phyloP scores from a whole-genome alignment of 2,329 filamentous ascomycete genomes.

The Penicillium corylophilum region DNA sequence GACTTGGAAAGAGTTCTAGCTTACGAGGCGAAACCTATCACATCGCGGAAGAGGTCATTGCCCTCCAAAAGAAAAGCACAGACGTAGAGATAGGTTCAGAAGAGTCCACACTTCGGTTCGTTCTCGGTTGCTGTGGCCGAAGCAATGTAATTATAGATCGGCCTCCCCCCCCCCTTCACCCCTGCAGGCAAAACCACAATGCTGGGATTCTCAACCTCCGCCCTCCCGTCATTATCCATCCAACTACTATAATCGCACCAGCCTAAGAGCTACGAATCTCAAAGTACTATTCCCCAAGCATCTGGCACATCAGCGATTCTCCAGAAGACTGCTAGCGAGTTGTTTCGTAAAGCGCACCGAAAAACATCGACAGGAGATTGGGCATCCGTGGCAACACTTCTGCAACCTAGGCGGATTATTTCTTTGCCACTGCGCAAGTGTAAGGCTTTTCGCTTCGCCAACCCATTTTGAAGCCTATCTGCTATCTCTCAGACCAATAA shows the following conservation, averaged over 20 bases:
- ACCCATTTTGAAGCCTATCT: not conserved
- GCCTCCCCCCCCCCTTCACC: slow-evolving; percentile 18
- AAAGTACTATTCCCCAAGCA: not conserved
- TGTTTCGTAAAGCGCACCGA: not conserved
- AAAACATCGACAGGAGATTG: not conserved
- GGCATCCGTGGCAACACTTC: not conserved
- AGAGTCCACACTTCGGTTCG: not conserved
- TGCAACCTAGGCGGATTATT: not conserved
- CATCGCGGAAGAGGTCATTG: slow-evolving; percentile 2
- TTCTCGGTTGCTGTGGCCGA: not conserved
- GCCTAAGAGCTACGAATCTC: not conserved
- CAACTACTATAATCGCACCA: slow-evolving; percentile 4
- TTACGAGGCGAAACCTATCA: slow-evolving; percentile 4
- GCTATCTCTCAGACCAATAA: not conserved
- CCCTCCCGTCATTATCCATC: slow-evolving; percentile 8
- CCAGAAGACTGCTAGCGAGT: not conserved
- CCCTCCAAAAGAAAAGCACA: slow-evolving; percentile 5
- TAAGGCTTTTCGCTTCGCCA: not conserved
- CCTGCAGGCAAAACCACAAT: slow-evolving; percentile 36
- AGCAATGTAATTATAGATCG: slow-evolving; percentile 32
- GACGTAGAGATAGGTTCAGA: slow-evolving; percentile 1
- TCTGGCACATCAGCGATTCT: not conserved
- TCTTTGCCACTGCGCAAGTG: not conserved
- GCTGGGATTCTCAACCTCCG: slow-evolving; percentile 26
- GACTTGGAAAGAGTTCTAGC: not conserved